Evolutionary conservation across 1,284 basidiomycete species (phyloP), one percentile per base, ranked within the genome.

Genomic region (Schizophyllum amplum): DNA sequence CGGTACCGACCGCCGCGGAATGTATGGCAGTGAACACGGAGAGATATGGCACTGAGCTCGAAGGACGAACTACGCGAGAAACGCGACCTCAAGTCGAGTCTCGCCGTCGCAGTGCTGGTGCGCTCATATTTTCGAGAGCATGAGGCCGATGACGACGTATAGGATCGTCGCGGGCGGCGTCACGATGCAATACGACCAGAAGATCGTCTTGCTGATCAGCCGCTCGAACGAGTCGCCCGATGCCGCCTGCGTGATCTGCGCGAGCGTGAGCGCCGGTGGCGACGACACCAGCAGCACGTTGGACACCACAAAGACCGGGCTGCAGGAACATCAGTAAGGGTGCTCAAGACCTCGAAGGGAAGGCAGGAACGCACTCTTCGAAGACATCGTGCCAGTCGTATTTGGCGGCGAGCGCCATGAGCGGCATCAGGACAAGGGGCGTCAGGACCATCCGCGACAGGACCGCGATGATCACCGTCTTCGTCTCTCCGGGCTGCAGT

Each of bases 201-300:
- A 92, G 54, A 92, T 84, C 0, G 90, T 91, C 24, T 84, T 75
- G 59, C 84, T 87, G 66, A 98, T 92, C 53, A 98, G 79, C 5
- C 92, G 78, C 71, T 98, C 94, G 67, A 98, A 96, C 0, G 91
- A 87, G 66, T 93, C 90, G 9, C 91, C 91, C 0, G 86, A 87
- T 1, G 85, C 90, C 4, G 90, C 90, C 71, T 92, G 90, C 1
- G 92, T 94, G 66, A 96, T 93, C 77, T 95, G 71, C 5, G 89
- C 88, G 24, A 92, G 80, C 1, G 90, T 90, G 61, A 92, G 70
- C 1, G 92, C 92, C 0, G 92, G 90, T 1, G 92, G 92, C 4
- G 87, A 88, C 4, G 87, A 82, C 47, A 92, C 76, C 47, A 93
- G 69, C 15, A 92, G 72, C 27, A 90, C 84, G 61, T 85, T 86